These are phyloP conservation scores for Saturnispora sekii DNA, from an alignment of 805 yeast genomes.

Conservation along the genomic window DNA sequence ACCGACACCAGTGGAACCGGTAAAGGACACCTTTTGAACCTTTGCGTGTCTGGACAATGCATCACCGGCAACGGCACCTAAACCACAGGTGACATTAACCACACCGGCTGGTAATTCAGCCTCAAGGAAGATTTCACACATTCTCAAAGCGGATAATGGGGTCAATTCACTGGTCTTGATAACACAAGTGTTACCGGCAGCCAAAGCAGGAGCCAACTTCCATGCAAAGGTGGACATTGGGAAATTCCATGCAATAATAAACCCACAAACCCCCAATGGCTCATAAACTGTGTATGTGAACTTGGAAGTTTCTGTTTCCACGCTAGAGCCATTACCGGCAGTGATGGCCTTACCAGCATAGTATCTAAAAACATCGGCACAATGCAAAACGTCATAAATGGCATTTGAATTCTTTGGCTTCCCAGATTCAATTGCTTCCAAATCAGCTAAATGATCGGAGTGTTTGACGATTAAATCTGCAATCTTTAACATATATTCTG, in stretches of 20 bases:
- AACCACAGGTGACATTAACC: slow-evolving; percentile 52
- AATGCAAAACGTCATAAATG: slow-evolving; percentile 47
- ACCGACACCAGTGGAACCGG: slow-evolving; percentile 68
- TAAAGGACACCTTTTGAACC: slow-evolving; percentile 55
- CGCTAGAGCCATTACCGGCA: slow-evolving; percentile 47
- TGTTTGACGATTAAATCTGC: slow-evolving; percentile 42
- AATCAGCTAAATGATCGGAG: slow-evolving; percentile 40
- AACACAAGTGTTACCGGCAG: slow-evolving; percentile 56
- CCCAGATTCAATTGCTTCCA: slow-evolving; percentile 54
- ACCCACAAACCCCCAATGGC: slow-evolving; percentile 64
- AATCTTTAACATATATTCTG: slow-evolving; percentile 37
- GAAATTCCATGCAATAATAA: slow-evolving; percentile 66
- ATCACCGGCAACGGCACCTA: slow-evolving; percentile 51
- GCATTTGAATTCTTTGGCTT: slow-evolving; percentile 46
- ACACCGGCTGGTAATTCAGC: slow-evolving; percentile 62
- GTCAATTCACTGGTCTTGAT: slow-evolving; percentile 59
- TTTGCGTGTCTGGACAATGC: slow-evolving; percentile 48
- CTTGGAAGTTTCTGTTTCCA: slow-evolving; percentile 49
- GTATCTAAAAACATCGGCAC: slow-evolving; percentile 48
- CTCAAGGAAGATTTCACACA: slow-evolving; percentile 42
- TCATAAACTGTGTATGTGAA: slow-evolving; percentile 55
- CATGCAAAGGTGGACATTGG: slow-evolving; percentile 60
- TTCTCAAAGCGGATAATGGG: slow-evolving; percentile 53
- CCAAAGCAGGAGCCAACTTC: slow-evolving; percentile 62
- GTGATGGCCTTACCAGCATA: slow-evolving; percentile 73